phyloP scores from a whole-genome alignment of 441 rosid genomes.

The Biscutella auriculata region DNA sequence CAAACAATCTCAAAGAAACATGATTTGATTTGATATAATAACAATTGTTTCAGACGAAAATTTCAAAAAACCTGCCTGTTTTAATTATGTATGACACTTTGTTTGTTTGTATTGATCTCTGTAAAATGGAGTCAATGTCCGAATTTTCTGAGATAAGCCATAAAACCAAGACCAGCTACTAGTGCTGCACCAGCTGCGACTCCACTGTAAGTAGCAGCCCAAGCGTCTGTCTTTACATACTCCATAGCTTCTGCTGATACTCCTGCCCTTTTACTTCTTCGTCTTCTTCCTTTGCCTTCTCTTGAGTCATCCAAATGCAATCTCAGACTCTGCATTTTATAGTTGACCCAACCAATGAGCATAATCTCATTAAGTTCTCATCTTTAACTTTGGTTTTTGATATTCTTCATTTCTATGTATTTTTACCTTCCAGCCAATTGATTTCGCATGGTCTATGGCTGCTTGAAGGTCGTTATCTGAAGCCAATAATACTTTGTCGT shows the following conservation, averaged over 20 bases:
- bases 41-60: constrained; percentile 9
- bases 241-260: constrained; percentile 45
- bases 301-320: constrained; percentile 73
- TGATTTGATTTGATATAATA: background rate
- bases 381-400: background rate
- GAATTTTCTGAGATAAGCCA: constrained; percentile 57
- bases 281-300: constrained; percentile 18
- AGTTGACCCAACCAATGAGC: background rate
- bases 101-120: constrained; percentile 7
- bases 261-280: constrained; percentile 31
- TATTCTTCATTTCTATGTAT: background rate
- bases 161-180: constrained; percentile 68
- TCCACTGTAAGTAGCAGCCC: constrained; percentile 79
- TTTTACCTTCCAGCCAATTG: constrained; percentile 78
- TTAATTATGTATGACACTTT: background rate
- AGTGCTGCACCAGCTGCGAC: constrained; percentile 94
- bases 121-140: constrained; percentile 26
- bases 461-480: constrained; percentile 71
- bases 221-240: constrained; percentile 54
- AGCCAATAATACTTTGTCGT: constrained; percentile 78
- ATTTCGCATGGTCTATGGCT: constrained; percentile 83
- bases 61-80: background rate
- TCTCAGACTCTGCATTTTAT: constrained; percentile 67
- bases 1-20: background rate
- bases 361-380: background rate